Conservation (phyloP, 1,284 basidiomycete species). For the Moesziomyces globuligerus region DNA sequence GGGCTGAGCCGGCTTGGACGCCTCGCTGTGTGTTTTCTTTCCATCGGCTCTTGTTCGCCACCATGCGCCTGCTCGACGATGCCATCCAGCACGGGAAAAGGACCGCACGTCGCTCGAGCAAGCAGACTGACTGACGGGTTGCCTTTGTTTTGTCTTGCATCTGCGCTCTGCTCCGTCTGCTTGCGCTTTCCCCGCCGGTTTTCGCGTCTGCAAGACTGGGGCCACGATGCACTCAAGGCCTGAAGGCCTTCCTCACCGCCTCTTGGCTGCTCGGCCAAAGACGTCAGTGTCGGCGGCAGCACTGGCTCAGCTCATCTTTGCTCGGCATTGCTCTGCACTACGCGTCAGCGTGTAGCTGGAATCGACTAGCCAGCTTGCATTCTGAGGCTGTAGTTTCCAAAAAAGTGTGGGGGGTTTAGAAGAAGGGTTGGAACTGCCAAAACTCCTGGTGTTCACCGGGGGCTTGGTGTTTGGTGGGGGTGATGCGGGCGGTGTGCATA, state of each 20-base stretch:
- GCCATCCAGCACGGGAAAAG: too few species aligned
- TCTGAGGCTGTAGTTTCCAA: too few species aligned
- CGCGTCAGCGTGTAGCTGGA: neutral
- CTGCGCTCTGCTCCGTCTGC: too few species aligned
- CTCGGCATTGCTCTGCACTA: neutral
- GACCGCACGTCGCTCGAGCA: too few species aligned
- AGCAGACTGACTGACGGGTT: too few species aligned
- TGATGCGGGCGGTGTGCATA: conserved; percentile 17
- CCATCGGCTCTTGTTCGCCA: neutral
- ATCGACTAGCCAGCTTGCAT: too few species aligned
- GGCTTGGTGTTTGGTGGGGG: conserved; percentile 1
- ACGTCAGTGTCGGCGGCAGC: too few species aligned
- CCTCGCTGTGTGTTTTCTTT: neutral
- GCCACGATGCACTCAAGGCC: conserved; percentile 45
- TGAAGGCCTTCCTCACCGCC: neutral
- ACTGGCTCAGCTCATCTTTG: too few species aligned
- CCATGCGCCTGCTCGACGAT: too few species aligned
- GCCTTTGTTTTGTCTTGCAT: too few species aligned
- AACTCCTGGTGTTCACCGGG: conserved; percentile 28
- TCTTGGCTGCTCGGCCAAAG: too few species aligned
- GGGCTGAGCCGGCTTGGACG: conserved; percentile 6
- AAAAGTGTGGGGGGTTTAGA: conserved; percentile 3
- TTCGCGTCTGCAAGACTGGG: conserved; percentile 47
- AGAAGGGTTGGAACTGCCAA: conserved; percentile 26
- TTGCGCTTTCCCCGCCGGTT: too few species aligned